Evolutionary conservation across 352 stramenopile genomes (phyloP), one percentile per base, ranked within the genome.

Genomic region (Phytophthora fragariaefolia): DNA sequence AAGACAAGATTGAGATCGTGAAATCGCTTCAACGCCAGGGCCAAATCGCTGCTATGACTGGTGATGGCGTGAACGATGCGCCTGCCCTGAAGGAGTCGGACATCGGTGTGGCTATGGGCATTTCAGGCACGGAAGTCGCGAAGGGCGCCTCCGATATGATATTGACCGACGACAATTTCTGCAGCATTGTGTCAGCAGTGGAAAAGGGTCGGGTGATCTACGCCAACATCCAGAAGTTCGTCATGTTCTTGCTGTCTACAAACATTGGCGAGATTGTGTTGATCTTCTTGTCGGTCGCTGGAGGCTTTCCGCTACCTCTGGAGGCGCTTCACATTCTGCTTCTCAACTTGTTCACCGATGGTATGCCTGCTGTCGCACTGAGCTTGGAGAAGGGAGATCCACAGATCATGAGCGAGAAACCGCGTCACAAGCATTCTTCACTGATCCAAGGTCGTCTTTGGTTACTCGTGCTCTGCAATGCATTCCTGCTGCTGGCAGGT

Each of bases 301-400:
- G 76, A 24, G 86, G 82, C 0, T 75, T 90, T 24, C 84, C 84
- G 13, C 71, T 91, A 42, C 97, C 97, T 10, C 68, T 99, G 9
- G 98, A 98, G 63, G 92, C 97, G 23, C 89, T 99, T 17, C 97
- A 99, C 83, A 98, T 99, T 77, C 73, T 99, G 23, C 98, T 98
- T 76, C 85, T 99, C n/a, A 99, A 99, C 71, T 76, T 99, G n/a
- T 99, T 99, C 66, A 99, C 98, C 69, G 97, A 99, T 32, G 86
- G 86, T 8, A 92, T 92, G 82, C 86, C 86, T 27, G 86, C 83
- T 1, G 82, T 90, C 0, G 79, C 85, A 13, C 42, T 93, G 27
- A 93, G 85, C 58, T 80, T 93, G 45, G 85, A 93, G 63, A 82
- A 89, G 47, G 85, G 85, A 6, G 77, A 91, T 13, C 81, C 81